phyloP scores from a whole-genome alignment of 2,329 filamentous ascomycete species.

The Aureobasidium lini region DNA sequence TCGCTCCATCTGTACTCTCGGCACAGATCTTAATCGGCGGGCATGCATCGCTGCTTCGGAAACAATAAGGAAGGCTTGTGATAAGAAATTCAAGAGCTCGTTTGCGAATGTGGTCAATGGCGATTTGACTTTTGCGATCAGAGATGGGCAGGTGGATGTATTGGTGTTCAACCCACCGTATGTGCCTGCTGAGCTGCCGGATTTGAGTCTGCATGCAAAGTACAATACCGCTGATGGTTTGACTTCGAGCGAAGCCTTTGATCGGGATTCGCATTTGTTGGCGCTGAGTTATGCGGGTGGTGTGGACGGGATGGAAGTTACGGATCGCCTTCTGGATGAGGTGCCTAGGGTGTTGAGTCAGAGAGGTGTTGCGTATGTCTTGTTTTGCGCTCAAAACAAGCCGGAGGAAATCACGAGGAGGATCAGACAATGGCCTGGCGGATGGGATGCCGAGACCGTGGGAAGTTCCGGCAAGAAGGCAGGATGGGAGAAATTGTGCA shows the following conservation, averaged over 20 bases:
- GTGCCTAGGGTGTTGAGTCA: constrained; percentile 57
- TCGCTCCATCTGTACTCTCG: constrained; percentile 61
- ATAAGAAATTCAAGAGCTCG: constrained; percentile 36
- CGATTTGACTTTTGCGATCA: constrained; percentile 61
- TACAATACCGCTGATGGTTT: constrained; percentile 18
- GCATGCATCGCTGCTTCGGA: constrained; percentile 68
- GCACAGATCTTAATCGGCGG: constrained; percentile 76
- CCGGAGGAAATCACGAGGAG: constrained; percentile 64
- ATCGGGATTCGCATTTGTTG: constrained; percentile 75
- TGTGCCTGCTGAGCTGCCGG: constrained; percentile 51
- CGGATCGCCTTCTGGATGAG: constrained; percentile 64
- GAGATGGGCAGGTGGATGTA: constrained; percentile 60
- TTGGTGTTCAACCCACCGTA: constrained; percentile 97
- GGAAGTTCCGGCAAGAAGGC: constrained; percentile 77
- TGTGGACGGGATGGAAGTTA: constrained; percentile 87
- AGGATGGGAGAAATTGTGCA: constrained; percentile 89
- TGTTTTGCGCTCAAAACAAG: constrained; percentile 86
- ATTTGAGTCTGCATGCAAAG: constrained; percentile 33
- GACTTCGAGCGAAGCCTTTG: constrained; percentile 44
- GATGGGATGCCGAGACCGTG: constrained; percentile 71
- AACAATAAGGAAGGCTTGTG: constrained; percentile 47
- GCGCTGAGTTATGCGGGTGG: constrained; percentile 86
- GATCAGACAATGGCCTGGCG: constrained; percentile 50
- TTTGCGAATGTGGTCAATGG: constrained; percentile 57
- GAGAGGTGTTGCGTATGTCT: constrained; percentile 75